A percentile compares a stretch with the other conserved stretches of the same genome.
Conservation (phyloP, 2,329 filamentous ascomycete genomes). For the Huntiella savannae region DNA sequence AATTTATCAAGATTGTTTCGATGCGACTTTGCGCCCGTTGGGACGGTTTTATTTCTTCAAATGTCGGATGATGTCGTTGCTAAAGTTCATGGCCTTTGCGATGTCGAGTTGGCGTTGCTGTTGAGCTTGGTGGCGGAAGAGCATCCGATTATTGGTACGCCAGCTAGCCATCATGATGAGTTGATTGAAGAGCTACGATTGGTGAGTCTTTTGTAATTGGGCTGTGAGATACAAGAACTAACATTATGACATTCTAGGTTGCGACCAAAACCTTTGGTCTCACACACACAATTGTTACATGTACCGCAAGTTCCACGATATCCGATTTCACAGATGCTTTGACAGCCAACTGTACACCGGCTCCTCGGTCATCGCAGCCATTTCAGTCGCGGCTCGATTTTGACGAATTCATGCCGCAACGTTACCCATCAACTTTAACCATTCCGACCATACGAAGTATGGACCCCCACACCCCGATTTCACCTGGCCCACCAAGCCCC, state of each 20-base stretch:
- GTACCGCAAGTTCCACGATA: slow-evolving; percentile 51
- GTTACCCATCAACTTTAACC: slow-evolving; percentile 17
- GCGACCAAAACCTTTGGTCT: slow-evolving; percentile 55
- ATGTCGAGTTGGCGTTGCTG: slow-evolving; percentile 72
- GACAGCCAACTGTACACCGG: slow-evolving; percentile 23
- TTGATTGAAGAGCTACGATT: slow-evolving; percentile 57
- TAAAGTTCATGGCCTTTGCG: slow-evolving; percentile 60
- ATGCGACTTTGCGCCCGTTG: not conserved
- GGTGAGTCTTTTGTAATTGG: slow-evolving; percentile 21
- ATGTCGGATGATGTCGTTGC: slow-evolving; percentile 47
- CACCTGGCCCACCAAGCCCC: slow-evolving; percentile 4
- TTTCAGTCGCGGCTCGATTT: slow-evolving; percentile 13
- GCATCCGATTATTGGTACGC: slow-evolving; percentile 74
- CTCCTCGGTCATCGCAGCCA: slow-evolving; percentile 15
- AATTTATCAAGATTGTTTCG: too few relatives aligned
- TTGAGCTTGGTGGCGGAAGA: slow-evolving; percentile 65
- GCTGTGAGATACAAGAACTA: not conserved
- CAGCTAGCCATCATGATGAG: slow-evolving; percentile 34
- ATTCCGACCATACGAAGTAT: slow-evolving; percentile 12
- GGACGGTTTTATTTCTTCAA: slow-evolving; percentile 12
- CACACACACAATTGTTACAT: slow-evolving; percentile 50
- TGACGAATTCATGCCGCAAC: slow-evolving; percentile 15
- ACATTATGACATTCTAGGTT: slow-evolving; percentile 26
- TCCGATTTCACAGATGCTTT: slow-evolving; percentile 65
- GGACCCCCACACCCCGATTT: slow-evolving; percentile 14